Evolutionary conservation across 139 green algal genomes (phyloP).

Genomic region (Coelastrella sp.): DNA sequence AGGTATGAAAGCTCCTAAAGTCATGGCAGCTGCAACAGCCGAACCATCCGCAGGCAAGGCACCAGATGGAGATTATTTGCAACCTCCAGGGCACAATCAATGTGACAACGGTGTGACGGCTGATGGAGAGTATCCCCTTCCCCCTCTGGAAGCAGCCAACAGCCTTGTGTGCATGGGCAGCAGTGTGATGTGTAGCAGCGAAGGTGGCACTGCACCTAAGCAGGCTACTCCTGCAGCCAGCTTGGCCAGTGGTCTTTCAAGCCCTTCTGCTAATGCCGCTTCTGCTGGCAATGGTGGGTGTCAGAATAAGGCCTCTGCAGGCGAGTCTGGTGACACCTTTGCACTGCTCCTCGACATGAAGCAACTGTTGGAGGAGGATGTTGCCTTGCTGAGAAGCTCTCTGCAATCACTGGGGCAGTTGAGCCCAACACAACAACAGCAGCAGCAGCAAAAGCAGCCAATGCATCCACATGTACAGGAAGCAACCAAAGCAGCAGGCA

Average conservation of each 20-base stretch:
- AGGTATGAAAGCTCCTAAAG: too few species aligned
- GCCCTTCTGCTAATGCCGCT: not conserved
- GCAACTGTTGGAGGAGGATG: not conserved
- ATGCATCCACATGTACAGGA: not conserved
- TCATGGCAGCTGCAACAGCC: not conserved
- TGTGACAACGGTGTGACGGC: not conserved
- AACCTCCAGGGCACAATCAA: not conserved
- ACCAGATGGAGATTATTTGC: not conserved
- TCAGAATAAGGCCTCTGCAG: not conserved
- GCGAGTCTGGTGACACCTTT: not conserved
- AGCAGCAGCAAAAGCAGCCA: not conserved
- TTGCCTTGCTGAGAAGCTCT: not conserved
- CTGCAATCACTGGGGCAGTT: not conserved
- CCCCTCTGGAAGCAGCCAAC: not conserved
- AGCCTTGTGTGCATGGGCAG: not conserved
- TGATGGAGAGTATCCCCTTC: not conserved
- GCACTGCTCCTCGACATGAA: not conserved
- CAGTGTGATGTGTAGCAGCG: not conserved
- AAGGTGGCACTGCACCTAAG: not conserved
- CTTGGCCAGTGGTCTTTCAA: not conserved
- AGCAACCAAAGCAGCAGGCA: not conserved
- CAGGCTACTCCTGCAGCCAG: not conserved
- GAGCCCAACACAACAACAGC: not conserved
- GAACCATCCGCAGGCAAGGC: not conserved
- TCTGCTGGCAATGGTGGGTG: not conserved